Base-by-base conservation (phyloP, 768 basidiomycete species). In the Lyophyllum atratum region DNA sequence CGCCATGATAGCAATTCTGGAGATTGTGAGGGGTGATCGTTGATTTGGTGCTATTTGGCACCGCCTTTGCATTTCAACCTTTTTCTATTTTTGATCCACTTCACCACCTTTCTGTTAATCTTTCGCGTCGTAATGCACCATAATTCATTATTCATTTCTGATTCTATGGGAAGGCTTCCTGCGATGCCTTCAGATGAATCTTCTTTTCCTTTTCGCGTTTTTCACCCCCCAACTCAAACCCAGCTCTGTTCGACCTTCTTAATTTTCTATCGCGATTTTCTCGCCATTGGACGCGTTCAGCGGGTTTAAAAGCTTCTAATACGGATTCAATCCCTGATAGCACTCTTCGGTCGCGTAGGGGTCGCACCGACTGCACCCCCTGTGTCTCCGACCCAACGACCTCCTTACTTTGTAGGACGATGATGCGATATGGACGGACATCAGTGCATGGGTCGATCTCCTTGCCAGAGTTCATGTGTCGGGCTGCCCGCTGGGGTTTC, bases 21-120 rank as follows among this genome's bases (percentile, higher is more conserved):
- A 59, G 60, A 61, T 63, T 60, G 45, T 25, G 52, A 51, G 52
- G 24, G 48, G 43, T 71, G 67, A 73, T 72, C 70, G 64, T 53
- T 63, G 12, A 42, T 76, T 79, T 79, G 73, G 44, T 44, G 33
- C 7, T 76, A 64, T 67, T 78, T 77, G 75, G 64, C 68, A 61
- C 25, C 61, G 55, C 37, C 71, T 60, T 70, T 62, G 49, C 54
- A 44, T 49, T 52, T 50, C 56, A 57, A 54, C 56, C 49, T 40
- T 55, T n/a, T 52, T 56, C 50, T 31, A 50, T 54, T 55, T 49
- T 39, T 51, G 54, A 61, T 54, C 59, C 51, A 58, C 59, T 40
- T 25, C 56, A 58, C 56, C 43, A 22, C 11, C 39, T 50, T 39
- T 46, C 25, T 57, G 59, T 63, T 63, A 55, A 54, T 61, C 56